phyloP scores from a whole-genome alignment of 1,284 basidiomycete genomes.

The Gomphus bonarii region DNA sequence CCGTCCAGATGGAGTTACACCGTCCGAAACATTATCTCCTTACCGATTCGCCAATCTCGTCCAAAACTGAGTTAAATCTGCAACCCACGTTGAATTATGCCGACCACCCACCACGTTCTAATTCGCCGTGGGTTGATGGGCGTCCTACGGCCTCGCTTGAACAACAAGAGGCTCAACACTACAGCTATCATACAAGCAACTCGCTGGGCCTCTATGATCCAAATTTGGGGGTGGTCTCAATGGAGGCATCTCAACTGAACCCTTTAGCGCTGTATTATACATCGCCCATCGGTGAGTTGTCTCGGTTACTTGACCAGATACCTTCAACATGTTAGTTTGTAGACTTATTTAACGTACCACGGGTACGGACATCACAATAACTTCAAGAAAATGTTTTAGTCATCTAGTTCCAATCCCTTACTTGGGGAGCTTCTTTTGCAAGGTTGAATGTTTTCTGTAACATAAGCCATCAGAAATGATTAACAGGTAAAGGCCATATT shows the following conservation, averaged over 20 bases:
- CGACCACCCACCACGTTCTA: background rate
- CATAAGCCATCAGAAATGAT: no score
- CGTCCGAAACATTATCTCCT: background rate
- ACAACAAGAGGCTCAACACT: background rate
- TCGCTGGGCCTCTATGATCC: background rate
- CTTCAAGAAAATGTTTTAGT: background rate
- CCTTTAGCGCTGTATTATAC: constrained; percentile 8
- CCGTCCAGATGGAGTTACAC: background rate
- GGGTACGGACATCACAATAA: background rate
- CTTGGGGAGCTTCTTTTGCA: background rate
- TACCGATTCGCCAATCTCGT: background rate
- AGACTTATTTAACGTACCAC: background rate
- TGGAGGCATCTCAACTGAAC: background rate
- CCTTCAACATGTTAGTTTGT: background rate
- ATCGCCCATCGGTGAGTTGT: constrained; percentile 6
- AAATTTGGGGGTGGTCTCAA: background rate
- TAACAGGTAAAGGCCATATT: background rate
- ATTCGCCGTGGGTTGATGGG: background rate
- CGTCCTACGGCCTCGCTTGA: background rate
- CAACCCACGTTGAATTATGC: background rate
- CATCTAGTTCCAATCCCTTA: background rate
- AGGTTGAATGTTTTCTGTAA: no score
- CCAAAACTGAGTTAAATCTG: background rate
- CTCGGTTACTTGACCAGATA: background rate
- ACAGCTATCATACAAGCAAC: background rate